Evolutionary conservation across 108 stramenopile species (phyloP), one percentile per base, ranked within the genome.

Genomic region (Nitzschia sp.): DNA sequence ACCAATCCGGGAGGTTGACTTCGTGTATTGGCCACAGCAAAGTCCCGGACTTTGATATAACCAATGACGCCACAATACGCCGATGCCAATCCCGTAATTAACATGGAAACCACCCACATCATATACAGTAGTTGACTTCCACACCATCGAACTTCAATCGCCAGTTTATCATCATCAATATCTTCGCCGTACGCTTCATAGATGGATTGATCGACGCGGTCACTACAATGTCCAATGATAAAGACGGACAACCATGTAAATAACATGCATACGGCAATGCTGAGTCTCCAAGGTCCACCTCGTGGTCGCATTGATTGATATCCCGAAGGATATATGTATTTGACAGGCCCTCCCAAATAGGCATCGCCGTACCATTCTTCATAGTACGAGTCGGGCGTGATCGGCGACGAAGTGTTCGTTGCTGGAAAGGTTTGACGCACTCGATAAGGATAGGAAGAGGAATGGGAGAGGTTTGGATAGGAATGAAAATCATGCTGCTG

Each of bases 281-380:
- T 83, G 2, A 94, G 70, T 73, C 82, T 84, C 93, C 93, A 94
- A 17, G 93, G 93, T 21, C 86, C 78, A 35, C 86, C 80, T 9
- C 93, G 67, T 16, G 93, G 93, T 26, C 93, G 83, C 93, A 94
- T 91, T 35, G 86, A 86, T 78, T 89, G 88, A 81, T 94, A 94
- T 23, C 93, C 93, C 2, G 71, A 48, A 0, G 93, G 93, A 61
- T 94, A 94, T 32, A 94, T 68, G 58, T 94, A 94, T 52, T 77
- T 78, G 52, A 89, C 80, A 11, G 78, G 79, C 53, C 68, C 77
- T 35, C 88, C 90, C 28, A 89, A 78, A 55, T 94, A 94, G 54
- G 87, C 88, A 54, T 89, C 90, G 29, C 93, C 93, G 69, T 94
- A 94, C 29, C 73, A 58, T 71, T 94, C 93, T 76, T 88, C 87